Evolutionary conservation across 2,329 filamentous ascomycete genomes (phyloP), one percentile per base, ranked within the genome.

Genomic region (Calonectria leucothoes): DNA sequence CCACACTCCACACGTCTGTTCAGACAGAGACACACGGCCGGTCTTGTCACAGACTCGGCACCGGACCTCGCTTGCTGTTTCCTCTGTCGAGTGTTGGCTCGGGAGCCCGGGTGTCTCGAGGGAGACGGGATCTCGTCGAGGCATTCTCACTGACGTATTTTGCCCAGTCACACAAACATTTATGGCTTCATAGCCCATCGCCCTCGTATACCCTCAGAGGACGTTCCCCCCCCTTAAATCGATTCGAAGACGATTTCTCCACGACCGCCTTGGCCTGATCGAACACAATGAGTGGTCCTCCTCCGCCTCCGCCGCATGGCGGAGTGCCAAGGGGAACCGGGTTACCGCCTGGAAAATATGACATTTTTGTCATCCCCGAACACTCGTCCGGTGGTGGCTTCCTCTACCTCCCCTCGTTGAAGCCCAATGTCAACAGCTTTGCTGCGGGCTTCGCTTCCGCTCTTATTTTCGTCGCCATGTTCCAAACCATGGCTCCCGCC

Each of bases 351-450:
- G 96, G 96, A 69, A 97, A 97, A 83, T 98, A 98, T 85, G 96
- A 98, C 87, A 98, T 98, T 82, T 98, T 98, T 87, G 94, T 98
- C 83, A 96, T 98, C 81, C 96, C 96, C 10, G 95, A 96, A 59
- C 95, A 98, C 84, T 96, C 95, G 14, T 90, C 96, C 8, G 96
- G 96, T 67, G 92, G 93, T 0, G 96, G 96, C 39, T 98, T 98
- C 84, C 88, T 98, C 33, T 98, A 98, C 84, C 91, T 98, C n/a
- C 96, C 96, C 0, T 98, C 96, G 0, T 85, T 98, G 74, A 91
- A 93, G 81, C 94, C 95, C 25, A 94, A 97, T 81, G 89, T 93
- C 81, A 98, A 98, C 84, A 98, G 95, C 85, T 98, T 98, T 84
- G 89, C 95, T 27, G 95, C 96, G 4, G 96, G 96, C 33, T 95